Base-by-base conservation (phyloP, 2,329 filamentous ascomycete genomes). In the Capronia americana region DNA sequence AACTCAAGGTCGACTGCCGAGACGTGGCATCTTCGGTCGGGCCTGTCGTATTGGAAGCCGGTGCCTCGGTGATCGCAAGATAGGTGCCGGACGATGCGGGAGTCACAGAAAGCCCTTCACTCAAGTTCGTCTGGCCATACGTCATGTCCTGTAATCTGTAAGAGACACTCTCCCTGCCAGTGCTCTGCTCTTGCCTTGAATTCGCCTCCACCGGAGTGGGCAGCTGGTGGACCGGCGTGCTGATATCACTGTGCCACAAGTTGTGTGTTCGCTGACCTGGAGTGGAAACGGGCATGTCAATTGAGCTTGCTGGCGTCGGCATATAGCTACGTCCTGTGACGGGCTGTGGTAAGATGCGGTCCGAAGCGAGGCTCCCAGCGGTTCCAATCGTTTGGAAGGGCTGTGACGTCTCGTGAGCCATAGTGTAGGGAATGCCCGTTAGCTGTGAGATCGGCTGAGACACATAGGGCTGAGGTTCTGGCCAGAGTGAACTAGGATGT, bases 51-150 rank as follows among this genome's bases (percentile, higher is more conserved):
- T 56, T 24, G 10, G 59, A 44, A 17, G 48, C 8, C 26, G 58
- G 64, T 3, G 46, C 4, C n/a, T 66, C 63, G 23, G 61, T 59
- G 44, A 66, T 41, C n/a, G 30, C 38, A n/a, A 65, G 56, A 14
- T 61, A 51, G 17, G 62, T 24, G 23, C 57, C 46, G 12, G 54
- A 24, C 10, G 60, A 30, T 14, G 67, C 17, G 4, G 53, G 34
- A 10, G 59, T 60, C 20, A 58, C n/a, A 62, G 72, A 30, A 66
- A 69, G 23, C 57, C 20, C 38, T 20, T 71, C 70, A 1, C 71
- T 64, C 62, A 76, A 67, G 4, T 74, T 70, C n/a, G 77, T 60
- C 41, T 74, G 74, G 2, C 72, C 68, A 64, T 78, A 77, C 28
- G 75, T 46, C 51, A 77, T 67, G 5, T 78, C 76, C 24, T 75